Evolutionary conservation across 2,329 filamentous ascomycete species (phyloP), one percentile per base, ranked within the genome.

Genomic region (Colletotrichum eleusines): DNA sequence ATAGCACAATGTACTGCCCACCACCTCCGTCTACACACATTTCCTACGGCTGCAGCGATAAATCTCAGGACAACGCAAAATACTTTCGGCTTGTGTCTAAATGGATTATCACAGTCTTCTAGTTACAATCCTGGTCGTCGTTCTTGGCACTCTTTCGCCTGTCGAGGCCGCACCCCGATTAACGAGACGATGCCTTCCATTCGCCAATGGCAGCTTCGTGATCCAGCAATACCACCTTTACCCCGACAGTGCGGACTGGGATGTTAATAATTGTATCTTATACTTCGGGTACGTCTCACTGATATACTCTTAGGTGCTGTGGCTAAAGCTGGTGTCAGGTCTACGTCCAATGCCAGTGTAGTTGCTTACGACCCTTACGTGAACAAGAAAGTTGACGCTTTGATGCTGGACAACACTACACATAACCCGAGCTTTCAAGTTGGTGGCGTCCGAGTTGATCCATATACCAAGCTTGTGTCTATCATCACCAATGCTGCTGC

Each of bases 211-310:
- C 26, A 76, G 67, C 58, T 77, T 77, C 44, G 69, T 64, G 16
- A 73, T 78, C 18, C 54, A 77, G 35, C 71, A 75, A 8, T 80
- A 76, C 65, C 80, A 80, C 46, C 71, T 81, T 2, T 81, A 81
- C 46, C 78, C 80, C 14, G 79, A 81, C 61, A 81, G 81, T 48
- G 78, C 76, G 6, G 79, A 81, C 55, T 81, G 78, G 70, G 77
- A 81, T 70, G 61, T 73, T 7, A 70, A 76, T n/a, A 71, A 72
- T 23, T 81, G 79, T 58, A 72, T 79, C 33, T 65, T 79, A 26
- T 80, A 78, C 61, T 77, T 81, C 40, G 76, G 77, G 77, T 79
- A 48, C 31, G 73, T 67, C 5, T 40, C 4, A 35, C 16, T 7
- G 16, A 14, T 8, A 31, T 40, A 6, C 5, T 20, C 23, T 38